Percentiles rank a stretch among this genome's conserved stretches.
phyloP scores from a whole-genome alignment of 2,329 filamentous ascomycete genomes.

The Aspergillus fumigatiaffinis region DNA sequence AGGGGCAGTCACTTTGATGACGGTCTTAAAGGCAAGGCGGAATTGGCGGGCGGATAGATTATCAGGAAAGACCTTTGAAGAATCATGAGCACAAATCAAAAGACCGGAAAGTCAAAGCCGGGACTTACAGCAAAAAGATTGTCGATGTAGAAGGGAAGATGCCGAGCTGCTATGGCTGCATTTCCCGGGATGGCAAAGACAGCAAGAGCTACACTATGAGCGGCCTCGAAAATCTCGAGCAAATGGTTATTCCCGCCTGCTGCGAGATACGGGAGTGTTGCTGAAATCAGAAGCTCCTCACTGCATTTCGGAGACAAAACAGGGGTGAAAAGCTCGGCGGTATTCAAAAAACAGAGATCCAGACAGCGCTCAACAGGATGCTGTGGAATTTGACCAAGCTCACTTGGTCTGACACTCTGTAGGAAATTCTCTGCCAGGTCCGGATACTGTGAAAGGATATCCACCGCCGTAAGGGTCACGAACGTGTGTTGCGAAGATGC shows the following conservation, averaged over 20 bases:
- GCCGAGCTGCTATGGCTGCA: conserved; percentile 62
- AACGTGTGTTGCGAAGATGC: conserved; percentile 82
- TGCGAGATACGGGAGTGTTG: conserved; percentile 70
- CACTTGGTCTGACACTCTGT: conserved; percentile 55
- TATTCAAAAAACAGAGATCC: conserved; percentile 86
- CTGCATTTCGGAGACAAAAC: conserved; percentile 62
- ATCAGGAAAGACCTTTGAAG: conserved; percentile 62
- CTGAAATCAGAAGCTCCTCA: conserved; percentile 69
- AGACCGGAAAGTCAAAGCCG: background rate
- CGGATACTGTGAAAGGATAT: conserved; percentile 71
- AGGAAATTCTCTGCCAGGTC: conserved; percentile 64
- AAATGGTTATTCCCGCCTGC: conserved; percentile 55
- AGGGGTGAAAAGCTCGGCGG: conserved; percentile 76
- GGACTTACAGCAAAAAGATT: conserved; percentile 62
- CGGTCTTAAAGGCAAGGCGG: conserved; percentile 78
- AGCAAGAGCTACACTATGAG: conserved; percentile 76
- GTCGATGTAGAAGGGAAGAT: conserved; percentile 80
- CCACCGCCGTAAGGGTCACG: conserved; percentile 75
- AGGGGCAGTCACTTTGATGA: conserved; percentile 76
- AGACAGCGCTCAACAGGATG: conserved; percentile 67
- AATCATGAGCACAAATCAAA: background rate
- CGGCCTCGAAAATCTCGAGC: conserved; percentile 77
- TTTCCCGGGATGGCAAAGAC: conserved; percentile 78
- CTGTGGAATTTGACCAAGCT: conserved; percentile 54
- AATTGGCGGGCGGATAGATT: conserved; percentile 82